Evolutionary conservation across 2,329 filamentous ascomycete genomes (phyloP), one percentile per base, ranked within the genome.

Genomic region (Didymellaceae sp.): DNA sequence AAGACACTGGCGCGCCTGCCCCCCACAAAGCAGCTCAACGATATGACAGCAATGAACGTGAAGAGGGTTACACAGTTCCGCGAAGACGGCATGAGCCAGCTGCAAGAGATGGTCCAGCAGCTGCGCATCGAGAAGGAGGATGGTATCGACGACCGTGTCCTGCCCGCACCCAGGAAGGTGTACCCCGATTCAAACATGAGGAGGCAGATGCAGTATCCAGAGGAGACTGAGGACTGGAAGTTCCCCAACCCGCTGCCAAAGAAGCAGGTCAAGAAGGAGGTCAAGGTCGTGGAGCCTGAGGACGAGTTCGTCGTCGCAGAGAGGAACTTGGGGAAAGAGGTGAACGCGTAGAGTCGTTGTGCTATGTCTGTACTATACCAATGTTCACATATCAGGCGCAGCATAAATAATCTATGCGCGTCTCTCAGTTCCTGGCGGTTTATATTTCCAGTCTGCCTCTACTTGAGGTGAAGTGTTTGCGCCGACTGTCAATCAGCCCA

Each of bases 61-160:
- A 79, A 81, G 58, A 97, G 97, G 77, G 90, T 95, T 45, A 94
- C 90, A 51, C 77, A 81, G 54, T 96, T 84, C 76, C 82, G 91
- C 55, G 76, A 83, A 56, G 75, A 82, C 47, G 91, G 90, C 26
- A 77, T 87, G 63, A 74, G 80, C 47, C 83, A 83, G 21, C 82
- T 97, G 59, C 87, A 94, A 59, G 63, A 72, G 14, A 79, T 82
- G 75, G 81, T 86, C 18, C 61, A 74, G 59, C 73, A 71, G 60
- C 62, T 73, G 63, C 65, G 66, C 30, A 24, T 59, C 18, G 48
- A 63, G 22, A 61, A 61, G 39, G 40, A 62, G 17, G 45, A 62
- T n/a, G 59, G 58, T 9, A 55, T 63, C 37, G 68, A 70, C 17
- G 55, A 66, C 28, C 58, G 63, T 32, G 47, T 58, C 42, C 54